Conservation (phyloP, 345 rosid genomes). For the Boechera stricta region DNA sequence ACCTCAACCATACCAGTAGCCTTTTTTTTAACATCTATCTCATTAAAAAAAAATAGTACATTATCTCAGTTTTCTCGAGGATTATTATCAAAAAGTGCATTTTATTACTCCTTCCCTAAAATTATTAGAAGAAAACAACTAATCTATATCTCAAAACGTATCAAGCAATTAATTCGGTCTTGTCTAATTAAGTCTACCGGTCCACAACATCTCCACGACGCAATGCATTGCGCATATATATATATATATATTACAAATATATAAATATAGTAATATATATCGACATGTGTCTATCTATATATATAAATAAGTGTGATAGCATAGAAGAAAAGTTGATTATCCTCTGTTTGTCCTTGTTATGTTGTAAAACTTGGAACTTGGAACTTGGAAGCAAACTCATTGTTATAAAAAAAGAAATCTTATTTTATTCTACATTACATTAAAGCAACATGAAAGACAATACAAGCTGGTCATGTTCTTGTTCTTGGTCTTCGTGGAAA, state of each 20-base stretch:
- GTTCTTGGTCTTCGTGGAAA: constrained; percentile 31
- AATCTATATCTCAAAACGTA: not conserved
- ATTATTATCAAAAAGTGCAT: not conserved
- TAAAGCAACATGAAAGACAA: constrained; percentile 36
- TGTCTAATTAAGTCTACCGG: constrained; percentile 7
- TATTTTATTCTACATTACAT: constrained; percentile 4
- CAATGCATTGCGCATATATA: not conserved
- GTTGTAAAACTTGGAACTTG: constrained; percentile 17
- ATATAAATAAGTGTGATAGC: constrained; percentile 20
- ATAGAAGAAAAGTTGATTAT: constrained; percentile 11
- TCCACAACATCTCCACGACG: constrained; percentile 31
- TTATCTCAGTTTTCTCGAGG: constrained; percentile 1
- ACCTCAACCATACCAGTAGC: no score
- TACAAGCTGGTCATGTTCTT: constrained; percentile 25
- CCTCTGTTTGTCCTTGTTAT: constrained; percentile 10
- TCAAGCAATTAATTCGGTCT: not conserved
- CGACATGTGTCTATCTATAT: constrained; percentile 1
- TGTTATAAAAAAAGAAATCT: not conserved
- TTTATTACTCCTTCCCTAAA: not conserved
- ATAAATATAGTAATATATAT: not conserved
- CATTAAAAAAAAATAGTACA: not conserved
- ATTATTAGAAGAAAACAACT: not conserved
- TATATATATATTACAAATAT: not conserved
- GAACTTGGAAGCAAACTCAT: constrained; percentile 1
- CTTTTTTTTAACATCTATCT: no score